These are phyloP conservation scores for Penicillium waksmanii DNA, from an alignment of 495 filamentous ascomycete genomes.

Conservation along the genomic window DNA sequence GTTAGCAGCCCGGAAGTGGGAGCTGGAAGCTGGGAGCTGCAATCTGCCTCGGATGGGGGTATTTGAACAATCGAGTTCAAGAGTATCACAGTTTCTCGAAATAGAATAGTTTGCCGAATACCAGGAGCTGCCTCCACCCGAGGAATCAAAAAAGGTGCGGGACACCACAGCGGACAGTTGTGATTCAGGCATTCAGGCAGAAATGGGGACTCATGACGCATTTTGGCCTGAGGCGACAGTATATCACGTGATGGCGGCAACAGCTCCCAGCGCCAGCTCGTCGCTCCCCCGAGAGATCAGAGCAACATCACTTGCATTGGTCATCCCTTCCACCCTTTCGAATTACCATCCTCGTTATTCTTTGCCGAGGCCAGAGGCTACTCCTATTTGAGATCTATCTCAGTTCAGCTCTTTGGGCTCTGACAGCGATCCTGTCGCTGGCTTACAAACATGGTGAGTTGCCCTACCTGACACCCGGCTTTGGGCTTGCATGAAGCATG, in stretches of 20 bases:
- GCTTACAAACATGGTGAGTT: constrained; percentile 44
- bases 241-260: constrained; percentile 33
- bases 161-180: constrained; percentile 1
- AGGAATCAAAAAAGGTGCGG: constrained; percentile 6
- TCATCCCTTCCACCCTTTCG: constrained; percentile 25
- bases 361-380: constrained; percentile 5
- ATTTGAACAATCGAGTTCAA: background rate
- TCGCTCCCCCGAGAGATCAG: constrained; percentile 17
- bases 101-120: background rate
- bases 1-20: background rate
- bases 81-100: background rate
- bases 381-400: constrained; percentile 1
- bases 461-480: constrained; percentile 15
- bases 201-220: constrained; percentile 22
- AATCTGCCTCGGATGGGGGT: background rate
- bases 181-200: constrained; percentile 25
- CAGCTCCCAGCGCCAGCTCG: constrained; percentile 31
- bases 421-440: constrained; percentile 24
- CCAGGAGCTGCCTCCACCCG: background rate
- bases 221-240: constrained; percentile 21
- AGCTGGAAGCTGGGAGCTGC: background rate
- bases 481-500: constrained; percentile 9
- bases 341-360: constrained; percentile 11
- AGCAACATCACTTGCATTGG: constrained; percentile 21
- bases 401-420: constrained; percentile 7